phyloP scores from a whole-genome alignment of 192 early-diverging fungal genomes.

The Mortierella hygrophila region DNA sequence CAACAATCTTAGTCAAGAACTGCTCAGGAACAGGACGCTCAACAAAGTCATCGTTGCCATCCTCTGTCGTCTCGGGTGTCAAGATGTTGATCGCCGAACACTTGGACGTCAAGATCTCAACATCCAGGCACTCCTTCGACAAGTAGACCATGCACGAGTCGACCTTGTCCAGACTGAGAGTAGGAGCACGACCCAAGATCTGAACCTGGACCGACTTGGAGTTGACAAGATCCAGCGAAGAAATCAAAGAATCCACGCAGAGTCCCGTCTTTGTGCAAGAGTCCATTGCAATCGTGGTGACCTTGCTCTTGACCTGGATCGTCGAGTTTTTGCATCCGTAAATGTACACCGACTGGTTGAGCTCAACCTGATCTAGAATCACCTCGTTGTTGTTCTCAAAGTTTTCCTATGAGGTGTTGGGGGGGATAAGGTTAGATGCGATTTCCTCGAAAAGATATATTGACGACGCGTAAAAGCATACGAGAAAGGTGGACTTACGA shows the following conservation, averaged over 20 bases:
- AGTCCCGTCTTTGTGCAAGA: slow-evolving; percentile 92
- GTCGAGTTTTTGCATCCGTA: slow-evolving; percentile 94
- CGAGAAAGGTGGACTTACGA: slow-evolving; percentile 53
- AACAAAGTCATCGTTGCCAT: slow-evolving; percentile 73
- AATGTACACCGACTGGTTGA: slow-evolving; percentile 94
- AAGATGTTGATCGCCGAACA: slow-evolving; percentile 92
- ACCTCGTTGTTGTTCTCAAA: slow-evolving; percentile 78
- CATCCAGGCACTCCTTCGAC: slow-evolving; percentile 77
- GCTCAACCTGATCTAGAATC: slow-evolving; percentile 83
- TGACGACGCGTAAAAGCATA: not conserved
- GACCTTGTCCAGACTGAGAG: slow-evolving; percentile 91
- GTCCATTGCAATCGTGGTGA: slow-evolving; percentile 91
- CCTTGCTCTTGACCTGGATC: slow-evolving; percentile 91
- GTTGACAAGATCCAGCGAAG: slow-evolving; percentile 92
- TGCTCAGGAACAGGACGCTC: slow-evolving; percentile 96
- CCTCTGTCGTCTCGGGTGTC: slow-evolving; percentile 81
- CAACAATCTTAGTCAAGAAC: slow-evolving; percentile 87
- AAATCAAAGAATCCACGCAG: slow-evolving; percentile 85
- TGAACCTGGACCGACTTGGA: slow-evolving; percentile 91
- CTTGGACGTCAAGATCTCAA: slow-evolving; percentile 95
- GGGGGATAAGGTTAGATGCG: not conserved
- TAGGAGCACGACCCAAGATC: slow-evolving; percentile 84
- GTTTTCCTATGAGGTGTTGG: slow-evolving; percentile 74
- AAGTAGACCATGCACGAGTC: slow-evolving; percentile 95
- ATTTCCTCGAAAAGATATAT: not conserved